Base-by-base conservation (phyloP, 371 early-diverging fungal species). In the Mucor indicus region DNA sequence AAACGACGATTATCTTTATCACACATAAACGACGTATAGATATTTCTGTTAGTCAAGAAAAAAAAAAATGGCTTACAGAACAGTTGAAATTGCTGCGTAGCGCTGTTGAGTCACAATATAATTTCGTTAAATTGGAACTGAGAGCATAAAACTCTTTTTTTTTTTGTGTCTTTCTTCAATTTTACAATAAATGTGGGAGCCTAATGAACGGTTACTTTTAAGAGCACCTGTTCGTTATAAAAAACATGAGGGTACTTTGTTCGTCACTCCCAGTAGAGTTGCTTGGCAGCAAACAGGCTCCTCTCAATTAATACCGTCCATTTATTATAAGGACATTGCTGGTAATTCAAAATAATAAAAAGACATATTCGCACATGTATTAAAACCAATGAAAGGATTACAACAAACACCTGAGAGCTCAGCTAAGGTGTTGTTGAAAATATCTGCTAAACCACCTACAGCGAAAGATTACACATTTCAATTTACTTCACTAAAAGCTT, bases 171-270 rank as follows among this genome's bases (percentile, higher is more conserved):
- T n/a, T n/a, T n/a, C n/a, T n/a, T n/a, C n/a, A n/a, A n/a, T n/a
- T n/a, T n/a, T n/a, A n/a, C n/a, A n/a, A n/a, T 33, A 15, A 33
- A 79, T 79, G 75, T 80, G 80, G 83, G 76, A 82, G 43, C 72
- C 80, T 29, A 80, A 79, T 35, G 83, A 82, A 57, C 75, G 69
- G 15, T 51, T 80, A 9, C 60, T 68, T 21, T 52, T 68, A 38
- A 71, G 79, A 57, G 79, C 77, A 16, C 51, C 56, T 21, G 66
- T 74, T n/a, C 57, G 50, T 22, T 82, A 67, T 44, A 73, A 69
- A 35, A 80, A 77, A 36, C 69, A 67, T 33, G 67, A 77, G 23
- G 83, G 83, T n/a, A 75, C 67, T 1, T 38, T 74, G 17, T 78
- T 69, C 57, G 64, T 80, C 11, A 82, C 80, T 42, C 79, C 75